A percentile compares a stretch with the other conserved stretches of the same genome.
Conservation (phyloP, 805 yeast species). For the Starmerella vaccinii region DNA sequence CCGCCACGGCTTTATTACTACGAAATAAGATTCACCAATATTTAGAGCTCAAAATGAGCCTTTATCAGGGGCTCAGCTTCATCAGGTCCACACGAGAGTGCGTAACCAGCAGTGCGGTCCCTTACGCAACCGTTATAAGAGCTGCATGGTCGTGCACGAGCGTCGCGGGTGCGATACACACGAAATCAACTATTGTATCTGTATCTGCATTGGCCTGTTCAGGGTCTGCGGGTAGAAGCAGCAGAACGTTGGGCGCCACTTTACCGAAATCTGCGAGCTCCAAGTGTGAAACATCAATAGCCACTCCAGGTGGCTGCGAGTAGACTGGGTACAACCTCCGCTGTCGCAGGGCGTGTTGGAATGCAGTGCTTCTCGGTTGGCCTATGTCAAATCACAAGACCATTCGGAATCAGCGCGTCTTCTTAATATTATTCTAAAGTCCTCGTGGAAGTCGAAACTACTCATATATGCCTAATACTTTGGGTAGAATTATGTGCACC, state of each 20-base stretch:
- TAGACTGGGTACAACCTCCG: constrained; percentile 75
- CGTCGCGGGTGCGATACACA: constrained; percentile 39
- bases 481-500: too few species aligned
- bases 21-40: too few species aligned
- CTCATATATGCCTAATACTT: too few species aligned
- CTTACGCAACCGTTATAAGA: constrained; percentile 9
- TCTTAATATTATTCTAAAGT: too few species aligned
- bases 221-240: constrained; percentile 62
- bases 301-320: constrained; percentile 42
- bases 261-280: constrained; percentile 65
- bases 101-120: constrained; percentile 3
- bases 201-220: constrained; percentile 51
- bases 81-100: constrained; percentile 17
- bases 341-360: constrained; percentile 62
- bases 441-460: too few species aligned
- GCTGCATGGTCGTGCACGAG: constrained; percentile 57
- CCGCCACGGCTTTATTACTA: too few species aligned
- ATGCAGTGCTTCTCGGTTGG: not conserved
- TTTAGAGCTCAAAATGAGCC: too few species aligned
- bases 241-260: constrained; percentile 69
- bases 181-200: constrained; percentile 69
- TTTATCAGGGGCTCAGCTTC: not conserved
- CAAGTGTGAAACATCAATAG: constrained; percentile 67
- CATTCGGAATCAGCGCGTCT: too few species aligned
- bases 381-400: too few species aligned